Conservation (phyloP, 192 early-diverging fungal genomes). For the Dissophora ornata region DNA sequence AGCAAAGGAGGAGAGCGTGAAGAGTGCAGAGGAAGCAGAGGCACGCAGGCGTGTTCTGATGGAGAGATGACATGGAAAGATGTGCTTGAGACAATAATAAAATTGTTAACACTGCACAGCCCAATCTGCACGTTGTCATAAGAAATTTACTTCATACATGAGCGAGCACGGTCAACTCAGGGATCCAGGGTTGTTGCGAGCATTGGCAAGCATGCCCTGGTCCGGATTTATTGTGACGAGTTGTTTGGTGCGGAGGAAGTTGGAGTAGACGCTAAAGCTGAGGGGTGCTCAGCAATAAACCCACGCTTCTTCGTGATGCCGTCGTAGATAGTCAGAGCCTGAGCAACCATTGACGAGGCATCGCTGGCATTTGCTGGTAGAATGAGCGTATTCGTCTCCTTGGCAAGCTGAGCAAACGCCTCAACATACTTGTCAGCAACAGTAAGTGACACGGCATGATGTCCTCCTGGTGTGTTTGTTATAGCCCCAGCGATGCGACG, state of each 20-base stretch:
- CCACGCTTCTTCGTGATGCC: conserved; percentile 60
- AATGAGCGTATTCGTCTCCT: conserved; percentile 90
- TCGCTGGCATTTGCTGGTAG: conserved; percentile 88
- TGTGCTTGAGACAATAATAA: no score
- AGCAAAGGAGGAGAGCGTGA: neutral
- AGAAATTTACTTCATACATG: no score
- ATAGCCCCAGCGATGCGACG: conserved; percentile 85
- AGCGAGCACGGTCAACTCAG: no score
- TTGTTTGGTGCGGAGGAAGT: neutral
- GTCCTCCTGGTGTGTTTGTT: conserved; percentile 66
- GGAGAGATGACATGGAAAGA: no score
- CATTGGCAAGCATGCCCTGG: no score
- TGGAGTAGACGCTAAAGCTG: neutral
- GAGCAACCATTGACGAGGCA: conserved; percentile 89
- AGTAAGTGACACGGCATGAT: conserved; percentile 88
- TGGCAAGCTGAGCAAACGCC: conserved; percentile 91
- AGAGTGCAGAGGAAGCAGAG: no score
- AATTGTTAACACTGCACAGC: no score
- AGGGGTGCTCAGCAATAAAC: neutral
- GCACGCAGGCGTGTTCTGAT: no score
- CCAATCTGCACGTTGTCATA: no score
- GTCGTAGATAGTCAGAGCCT: conserved; percentile 70
- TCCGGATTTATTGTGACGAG: neutral
- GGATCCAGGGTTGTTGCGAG: no score
- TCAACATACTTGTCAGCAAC: conserved; percentile 98